Evolutionary conservation across 2,329 filamentous ascomycete genomes (phyloP).

Genomic region (Curvularia eragrostidis): DNA sequence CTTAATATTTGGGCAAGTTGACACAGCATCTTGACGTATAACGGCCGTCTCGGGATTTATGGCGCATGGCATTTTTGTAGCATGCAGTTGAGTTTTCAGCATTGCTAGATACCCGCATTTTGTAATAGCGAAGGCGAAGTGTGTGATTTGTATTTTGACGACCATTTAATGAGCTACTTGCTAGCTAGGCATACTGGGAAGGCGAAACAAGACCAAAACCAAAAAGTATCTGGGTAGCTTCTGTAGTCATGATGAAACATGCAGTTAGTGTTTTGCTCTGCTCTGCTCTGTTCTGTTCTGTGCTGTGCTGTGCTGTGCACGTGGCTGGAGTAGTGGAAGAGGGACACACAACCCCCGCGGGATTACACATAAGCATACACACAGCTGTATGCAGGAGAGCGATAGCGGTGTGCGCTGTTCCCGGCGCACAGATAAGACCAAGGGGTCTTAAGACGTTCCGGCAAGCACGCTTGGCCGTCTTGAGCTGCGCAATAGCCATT

Average conservation of each 20-base stretch:
- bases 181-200: background rate
- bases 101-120: slow-evolving; percentile 52
- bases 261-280: background rate
- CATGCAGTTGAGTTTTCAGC: slow-evolving; percentile 35
- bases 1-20: slow-evolving; percentile 21
- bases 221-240: background rate
- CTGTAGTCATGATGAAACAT: background rate
- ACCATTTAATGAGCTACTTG: slow-evolving; percentile 11
- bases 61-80: slow-evolving; percentile 28
- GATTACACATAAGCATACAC: slow-evolving; percentile 7
- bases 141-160: slow-evolving; percentile 7
- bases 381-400: slow-evolving; percentile 16
- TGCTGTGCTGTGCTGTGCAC: slow-evolving; percentile 13
- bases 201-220: background rate
- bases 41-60: slow-evolving; percentile 22
- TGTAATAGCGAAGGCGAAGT: too few relatives aligned
- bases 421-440: slow-evolving; percentile 26
- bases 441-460: slow-evolving; percentile 14
- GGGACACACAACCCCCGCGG: slow-evolving; percentile 10
- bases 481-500: slow-evolving; percentile 9
- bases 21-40: slow-evolving; percentile 14
- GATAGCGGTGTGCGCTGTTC: slow-evolving; percentile 30
- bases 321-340: slow-evolving; percentile 18
- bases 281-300: background rate
- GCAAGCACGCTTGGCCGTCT: slow-evolving; percentile 21